Conservation (phyloP, 768 basidiomycete species). For the Suillus fuscotomentosus region DNA sequence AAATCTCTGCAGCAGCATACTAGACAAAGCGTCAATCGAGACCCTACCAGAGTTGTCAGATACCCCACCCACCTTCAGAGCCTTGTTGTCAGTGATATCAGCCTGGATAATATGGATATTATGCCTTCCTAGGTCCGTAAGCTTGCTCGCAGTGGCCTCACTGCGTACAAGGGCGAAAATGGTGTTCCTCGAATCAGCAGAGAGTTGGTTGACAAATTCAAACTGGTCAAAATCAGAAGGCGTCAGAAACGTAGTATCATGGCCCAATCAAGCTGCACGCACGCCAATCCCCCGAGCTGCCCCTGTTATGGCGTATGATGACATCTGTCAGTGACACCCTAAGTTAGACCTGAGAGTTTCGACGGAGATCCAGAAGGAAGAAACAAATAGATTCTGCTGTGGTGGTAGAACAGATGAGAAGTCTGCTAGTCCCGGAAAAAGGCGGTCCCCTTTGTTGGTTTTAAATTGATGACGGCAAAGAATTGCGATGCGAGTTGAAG, state of each 20-base stretch:
- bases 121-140: constrained; percentile 9
- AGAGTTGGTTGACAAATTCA: constrained; percentile 26
- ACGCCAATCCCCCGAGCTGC: constrained; percentile 29
- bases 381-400: no score
- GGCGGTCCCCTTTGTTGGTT: no score
- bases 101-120: constrained; percentile 36
- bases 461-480: no score
- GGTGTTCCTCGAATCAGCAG: constrained; percentile 10
- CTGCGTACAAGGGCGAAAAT: constrained; percentile 31
- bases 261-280: constrained; percentile 1
- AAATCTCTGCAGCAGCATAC: constrained; percentile 27
- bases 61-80: constrained; percentile 32
- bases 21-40: constrained; percentile 5
- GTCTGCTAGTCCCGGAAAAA: no score
- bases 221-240: constrained; percentile 10
- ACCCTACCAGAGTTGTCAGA: neutral
- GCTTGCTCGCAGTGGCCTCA: constrained; percentile 14
- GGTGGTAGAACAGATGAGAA: no score
- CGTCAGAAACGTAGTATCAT: neutral
- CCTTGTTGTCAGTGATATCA: constrained; percentile 32
- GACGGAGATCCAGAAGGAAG: no score
- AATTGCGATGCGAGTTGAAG: no score
- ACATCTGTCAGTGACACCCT: neutral
- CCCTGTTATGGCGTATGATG: constrained; percentile 24
- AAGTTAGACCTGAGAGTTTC: no score